Conservation (phyloP, 2,329 filamentous ascomycete species). For the Cladorrhinum sp. region DNA sequence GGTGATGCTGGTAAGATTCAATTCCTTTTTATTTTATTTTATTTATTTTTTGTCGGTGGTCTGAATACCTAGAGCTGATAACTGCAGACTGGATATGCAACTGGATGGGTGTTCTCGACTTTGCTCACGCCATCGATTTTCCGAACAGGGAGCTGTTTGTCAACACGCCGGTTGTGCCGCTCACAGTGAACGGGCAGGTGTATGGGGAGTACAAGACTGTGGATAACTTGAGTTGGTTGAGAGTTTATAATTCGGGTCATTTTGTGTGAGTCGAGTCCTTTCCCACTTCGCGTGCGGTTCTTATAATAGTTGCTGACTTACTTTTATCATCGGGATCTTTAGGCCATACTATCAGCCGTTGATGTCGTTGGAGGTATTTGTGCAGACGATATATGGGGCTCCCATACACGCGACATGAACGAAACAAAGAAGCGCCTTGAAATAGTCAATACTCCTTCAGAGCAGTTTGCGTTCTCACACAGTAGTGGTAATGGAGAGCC, state of each 20-base stretch:
- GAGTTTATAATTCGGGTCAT: constrained; percentile 46
- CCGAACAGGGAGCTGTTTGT: constrained; percentile 40
- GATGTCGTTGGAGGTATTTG: neutral
- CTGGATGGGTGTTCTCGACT: constrained; percentile 50
- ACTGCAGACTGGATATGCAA: constrained; percentile 59
- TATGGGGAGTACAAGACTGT: constrained; percentile 50
- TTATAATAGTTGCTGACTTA: neutral
- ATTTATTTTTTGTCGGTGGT: neutral
- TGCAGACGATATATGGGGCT: neutral
- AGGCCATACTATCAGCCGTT: neutral
- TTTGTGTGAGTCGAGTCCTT: constrained; percentile 37
- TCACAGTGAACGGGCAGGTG: constrained; percentile 46
- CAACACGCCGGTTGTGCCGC: constrained; percentile 36
- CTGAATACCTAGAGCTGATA: neutral
- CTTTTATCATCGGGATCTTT: neutral
- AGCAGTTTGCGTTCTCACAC: no score
- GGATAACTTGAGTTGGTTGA: constrained; percentile 48
- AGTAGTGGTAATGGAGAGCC: no score
- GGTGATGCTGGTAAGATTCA: constrained; percentile 45
- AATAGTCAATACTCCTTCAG: no score
- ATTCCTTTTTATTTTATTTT: neutral
- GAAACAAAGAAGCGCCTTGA: no score
- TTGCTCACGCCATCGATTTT: constrained; percentile 46
- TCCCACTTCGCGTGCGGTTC: neutral
- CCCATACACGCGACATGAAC: neutral